Evolutionary conservation across 2,329 filamentous ascomycete genomes (phyloP).

Genomic region (Penicillium sp.): DNA sequence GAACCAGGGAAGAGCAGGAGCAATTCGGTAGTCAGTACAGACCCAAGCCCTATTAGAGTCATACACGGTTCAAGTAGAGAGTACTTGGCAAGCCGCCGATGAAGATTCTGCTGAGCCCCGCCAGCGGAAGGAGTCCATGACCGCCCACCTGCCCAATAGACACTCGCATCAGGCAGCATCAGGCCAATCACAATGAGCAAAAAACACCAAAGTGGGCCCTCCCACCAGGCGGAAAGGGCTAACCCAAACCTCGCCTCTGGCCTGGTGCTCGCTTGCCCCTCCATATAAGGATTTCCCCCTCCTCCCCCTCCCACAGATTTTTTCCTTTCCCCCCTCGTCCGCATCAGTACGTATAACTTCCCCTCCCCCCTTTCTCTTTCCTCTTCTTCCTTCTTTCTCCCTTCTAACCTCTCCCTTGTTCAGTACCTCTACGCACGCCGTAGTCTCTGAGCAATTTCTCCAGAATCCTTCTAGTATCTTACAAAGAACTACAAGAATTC

Average conservation of each 20-base stretch:
- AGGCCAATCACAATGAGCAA: neutral
- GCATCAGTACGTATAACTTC: constrained; percentile 50
- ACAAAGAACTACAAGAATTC: constrained; percentile 52
- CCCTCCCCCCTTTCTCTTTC: constrained; percentile 24
- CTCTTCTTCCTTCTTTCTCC: constrained; percentile 27
- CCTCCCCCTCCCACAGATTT: constrained; percentile 43
- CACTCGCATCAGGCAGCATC: neutral
- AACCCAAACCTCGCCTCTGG: constrained; percentile 38
- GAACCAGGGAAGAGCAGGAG: constrained; percentile 32
- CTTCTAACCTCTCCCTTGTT: constrained; percentile 29
- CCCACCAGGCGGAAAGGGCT: constrained; percentile 28
- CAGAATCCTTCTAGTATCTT: constrained; percentile 50
- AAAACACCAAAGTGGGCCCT: neutral
- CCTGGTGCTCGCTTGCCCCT: constrained; percentile 44
- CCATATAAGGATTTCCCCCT: constrained; percentile 52
- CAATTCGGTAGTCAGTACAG: constrained; percentile 13
- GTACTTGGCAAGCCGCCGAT: constrained; percentile 22
- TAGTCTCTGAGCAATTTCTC: constrained; percentile 52
- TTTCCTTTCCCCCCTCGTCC: constrained; percentile 43
- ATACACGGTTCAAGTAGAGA: constrained; percentile 2
- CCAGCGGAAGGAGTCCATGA: neutral
- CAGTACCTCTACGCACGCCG: constrained; percentile 57
- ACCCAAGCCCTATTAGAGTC: neutral
- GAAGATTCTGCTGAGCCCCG: constrained; percentile 38
- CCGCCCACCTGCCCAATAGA: constrained; percentile 7